These are phyloP conservation scores for Leccinellum albellum DNA, from an alignment of 768 basidiomycete genomes.

Conservation along the genomic window DNA sequence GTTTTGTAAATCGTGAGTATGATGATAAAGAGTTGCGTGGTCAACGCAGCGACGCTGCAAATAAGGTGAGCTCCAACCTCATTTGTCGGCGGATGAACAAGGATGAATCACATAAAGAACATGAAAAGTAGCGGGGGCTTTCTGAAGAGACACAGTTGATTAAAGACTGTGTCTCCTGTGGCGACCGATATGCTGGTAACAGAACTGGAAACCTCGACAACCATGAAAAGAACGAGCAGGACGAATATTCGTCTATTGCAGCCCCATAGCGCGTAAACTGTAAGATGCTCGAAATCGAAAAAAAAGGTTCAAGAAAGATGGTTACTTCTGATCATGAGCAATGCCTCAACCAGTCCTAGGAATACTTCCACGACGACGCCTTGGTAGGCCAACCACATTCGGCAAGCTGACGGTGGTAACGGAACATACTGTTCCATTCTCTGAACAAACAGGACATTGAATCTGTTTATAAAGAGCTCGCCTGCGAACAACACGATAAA, in stretches of 20 bases:
- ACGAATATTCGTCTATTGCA: conserved; percentile 1
- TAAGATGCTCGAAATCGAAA: background rate
- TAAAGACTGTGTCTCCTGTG: background rate
- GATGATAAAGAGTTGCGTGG: conserved; percentile 1
- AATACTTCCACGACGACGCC: conserved; percentile 1
- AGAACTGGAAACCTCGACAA: background rate
- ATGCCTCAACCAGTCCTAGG: conserved; percentile 8
- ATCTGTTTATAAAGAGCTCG: background rate
- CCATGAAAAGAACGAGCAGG: conserved; percentile 2
- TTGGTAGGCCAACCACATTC: conserved; percentile 11
- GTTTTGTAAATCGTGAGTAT: conserved; percentile 4
- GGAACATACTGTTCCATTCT: conserved; percentile 1
- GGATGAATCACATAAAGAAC: conserved; percentile 5
- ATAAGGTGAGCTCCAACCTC: background rate
- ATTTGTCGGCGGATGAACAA: background rate
- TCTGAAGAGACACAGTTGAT: conserved; percentile 7
- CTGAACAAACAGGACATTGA: conserved; percentile 1
- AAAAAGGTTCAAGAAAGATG: background rate
- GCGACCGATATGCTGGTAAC: background rate
- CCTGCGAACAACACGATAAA: background rate
- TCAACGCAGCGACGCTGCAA: background rate
- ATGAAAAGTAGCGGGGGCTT: background rate
- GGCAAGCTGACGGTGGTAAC: conserved; percentile 1
- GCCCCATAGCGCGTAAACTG: conserved; percentile 7
- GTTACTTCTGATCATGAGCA: conserved; percentile 11